phyloP scores from a whole-genome alignment of 345 rosid species.

The Camelina hispida region DNA sequence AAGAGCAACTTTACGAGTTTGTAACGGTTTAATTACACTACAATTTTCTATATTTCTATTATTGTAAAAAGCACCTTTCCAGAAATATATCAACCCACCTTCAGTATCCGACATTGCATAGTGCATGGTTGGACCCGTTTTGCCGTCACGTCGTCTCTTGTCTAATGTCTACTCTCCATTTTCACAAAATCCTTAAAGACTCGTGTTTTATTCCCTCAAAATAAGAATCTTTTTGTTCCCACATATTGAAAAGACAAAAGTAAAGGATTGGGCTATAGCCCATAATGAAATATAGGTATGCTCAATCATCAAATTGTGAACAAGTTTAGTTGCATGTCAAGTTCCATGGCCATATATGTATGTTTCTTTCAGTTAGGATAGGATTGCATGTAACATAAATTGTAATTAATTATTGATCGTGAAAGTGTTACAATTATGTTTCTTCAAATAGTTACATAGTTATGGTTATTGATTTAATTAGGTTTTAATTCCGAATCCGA shows the following conservation, averaged over 20 bases:
- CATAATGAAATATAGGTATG: neutral
- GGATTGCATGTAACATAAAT: conserved; percentile 9
- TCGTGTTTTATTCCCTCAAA: neutral
- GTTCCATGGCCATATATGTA: neutral
- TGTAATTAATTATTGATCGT: conserved; percentile 11
- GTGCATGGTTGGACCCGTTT: conserved; percentile 31
- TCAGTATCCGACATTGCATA: conserved; percentile 24
- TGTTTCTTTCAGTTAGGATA: neutral
- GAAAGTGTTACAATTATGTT: conserved; percentile 4
- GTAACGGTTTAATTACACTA: too few relatives aligned
- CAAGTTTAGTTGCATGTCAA: neutral
- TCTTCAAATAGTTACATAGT: conserved; percentile 10
- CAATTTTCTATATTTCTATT: neutral
- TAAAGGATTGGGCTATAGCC: conserved; percentile 5
- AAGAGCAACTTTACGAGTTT: neutral
- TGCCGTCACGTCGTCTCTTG: conserved; percentile 18
- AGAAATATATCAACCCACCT: conserved; percentile 1
- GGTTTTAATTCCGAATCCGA: conserved; percentile 58
- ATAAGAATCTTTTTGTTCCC: neutral
- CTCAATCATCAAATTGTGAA: neutral
- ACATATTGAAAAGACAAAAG: neutral
- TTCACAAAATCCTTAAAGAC: neutral
- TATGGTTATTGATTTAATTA: conserved; percentile 29
- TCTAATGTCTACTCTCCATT: conserved; percentile 19
- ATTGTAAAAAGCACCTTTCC: neutral